A percentile compares a stretch with the other conserved stretches of the same genome.
phyloP scores from a whole-genome alignment of 129 eudicot genomes.

The Flaveria trinervia region DNA sequence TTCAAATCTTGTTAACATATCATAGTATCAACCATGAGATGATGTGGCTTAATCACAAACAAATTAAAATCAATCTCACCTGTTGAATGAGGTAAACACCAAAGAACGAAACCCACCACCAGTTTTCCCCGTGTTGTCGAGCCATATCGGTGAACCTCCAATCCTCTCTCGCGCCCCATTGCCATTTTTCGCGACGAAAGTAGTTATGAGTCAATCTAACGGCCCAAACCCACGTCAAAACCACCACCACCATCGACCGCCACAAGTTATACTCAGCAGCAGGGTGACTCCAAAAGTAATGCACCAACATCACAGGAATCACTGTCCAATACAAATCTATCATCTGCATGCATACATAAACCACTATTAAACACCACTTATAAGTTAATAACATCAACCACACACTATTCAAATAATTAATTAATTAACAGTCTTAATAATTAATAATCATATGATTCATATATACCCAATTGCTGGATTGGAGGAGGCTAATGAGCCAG shows the following conservation, averaged over 20 bases:
- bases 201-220: constrained; percentile 83
- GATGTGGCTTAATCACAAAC: background rate
- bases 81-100: constrained; percentile 87
- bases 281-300: constrained; percentile 73
- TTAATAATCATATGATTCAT: background rate
- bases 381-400: background rate
- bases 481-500: constrained; percentile 79
- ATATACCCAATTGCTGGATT: constrained; percentile 53
- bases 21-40: no score
- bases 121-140: constrained; percentile 60
- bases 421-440: no score
- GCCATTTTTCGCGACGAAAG: constrained; percentile 87
- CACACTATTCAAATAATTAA: background rate
- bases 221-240: constrained; percentile 84
- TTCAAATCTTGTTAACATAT: no score
- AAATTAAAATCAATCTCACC: constrained; percentile 42
- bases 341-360: constrained; percentile 65
- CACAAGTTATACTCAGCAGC: constrained; percentile 45
- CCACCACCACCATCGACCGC: constrained; percentile 70
- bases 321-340: constrained; percentile 94
- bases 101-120: constrained; percentile 91
- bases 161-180: constrained; percentile 77
- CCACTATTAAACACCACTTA: background rate
- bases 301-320: constrained; percentile 76
- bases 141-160: constrained; percentile 88